Evolutionary conservation across 306 rosid genomes (phyloP), one percentile per base, ranked within the genome.

Genomic region (Senna siamea): DNA sequence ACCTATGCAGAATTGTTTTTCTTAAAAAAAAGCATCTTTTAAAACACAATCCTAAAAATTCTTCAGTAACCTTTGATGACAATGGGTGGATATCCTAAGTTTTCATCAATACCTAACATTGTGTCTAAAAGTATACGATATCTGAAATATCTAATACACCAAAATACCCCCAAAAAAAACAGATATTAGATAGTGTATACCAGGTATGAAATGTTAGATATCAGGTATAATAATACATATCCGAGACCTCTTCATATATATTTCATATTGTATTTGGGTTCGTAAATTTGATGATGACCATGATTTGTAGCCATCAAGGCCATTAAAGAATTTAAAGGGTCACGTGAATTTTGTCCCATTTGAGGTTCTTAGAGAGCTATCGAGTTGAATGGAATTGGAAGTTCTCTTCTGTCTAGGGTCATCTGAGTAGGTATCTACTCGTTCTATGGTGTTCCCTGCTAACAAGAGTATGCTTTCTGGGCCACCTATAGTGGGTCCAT

Each of bases 301-400:
- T 66, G 57, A 58, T 61, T 60, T 69, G 80, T 78, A 53, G 58
- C 59, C 60, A 57, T 72, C 67, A 69, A 65, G 19, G 52, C 48
- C 74, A 64, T 72, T 38, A 48, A 56, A 63, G 77, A 63, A 35
- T 28, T 64, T 47, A 56, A 69, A 28, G 54, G 67, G 66, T 46
- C 81, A 69, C 20, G 83, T 87, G 81, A 74, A 35, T 10, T 74
- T 77, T 86, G 85, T 69, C 82, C 20, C 59, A 1, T 74, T 54
- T 14, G 41, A 75, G 60, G 69, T 73, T 66, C 60, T 35, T 15
- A 40, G 43, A 47, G 66, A 54, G 69, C 69, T 59, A 67, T 76
- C 81, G 74, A 52, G 48, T 51, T 80, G 90, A 70, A 53, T 64
- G 71, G 19, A 67, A 75, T 40, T 57, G 30, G 78, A 43, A 34